Base-by-base conservation (phyloP, 2,329 filamentous ascomycete genomes). In the Talaromyces sp. region DNA sequence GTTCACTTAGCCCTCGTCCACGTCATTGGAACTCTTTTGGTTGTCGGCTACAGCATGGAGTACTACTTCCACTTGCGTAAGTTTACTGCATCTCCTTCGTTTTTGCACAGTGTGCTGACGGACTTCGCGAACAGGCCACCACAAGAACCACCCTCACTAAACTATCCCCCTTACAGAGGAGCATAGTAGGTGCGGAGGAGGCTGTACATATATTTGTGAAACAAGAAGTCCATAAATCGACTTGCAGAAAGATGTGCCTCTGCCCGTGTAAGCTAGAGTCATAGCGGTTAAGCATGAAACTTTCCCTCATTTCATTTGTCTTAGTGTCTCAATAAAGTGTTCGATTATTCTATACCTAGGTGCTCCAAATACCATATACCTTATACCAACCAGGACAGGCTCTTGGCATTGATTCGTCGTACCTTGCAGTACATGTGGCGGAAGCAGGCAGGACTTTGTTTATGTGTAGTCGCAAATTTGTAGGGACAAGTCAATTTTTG, bases 71-170 rank as follows among this genome's bases (percentile, higher is more conserved):
- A 99, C 84, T 87, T 99, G 76, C 92, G 95, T 99, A 89, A 82
- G 92, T 88, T 63, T 24, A 6, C 64, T 59, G 22, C 11, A 24
- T 16, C 52, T 47, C 47, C 45, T 33, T n/a, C 45, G 48, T 3
- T 19, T 35, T 47, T 14, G 7, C 6, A 27, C 22, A 4, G 14
- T 37, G 13, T 31, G 27, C 56, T 63, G 31, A 60, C 8, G 57
- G 19, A 35, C 14, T 45, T 45, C 22, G 27, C 27, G 27, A 31
- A 70, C 73, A 99, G 95, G 95, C 75, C 94, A 99, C 88, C 94
- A 98, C 91, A 99, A 99, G 91, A 98, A 99, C 90, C 96, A 99
- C 82, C 91, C 92, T 75, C 95, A 99, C 86, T 99, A 96, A 84
- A 77, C 67, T 66, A 33, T 45, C 13, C 24, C 43, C 39, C n/a